Evolutionary conservation across 78 protist genomes (phyloP).

Genomic region (Creolimax fragrantissima): DNA sequence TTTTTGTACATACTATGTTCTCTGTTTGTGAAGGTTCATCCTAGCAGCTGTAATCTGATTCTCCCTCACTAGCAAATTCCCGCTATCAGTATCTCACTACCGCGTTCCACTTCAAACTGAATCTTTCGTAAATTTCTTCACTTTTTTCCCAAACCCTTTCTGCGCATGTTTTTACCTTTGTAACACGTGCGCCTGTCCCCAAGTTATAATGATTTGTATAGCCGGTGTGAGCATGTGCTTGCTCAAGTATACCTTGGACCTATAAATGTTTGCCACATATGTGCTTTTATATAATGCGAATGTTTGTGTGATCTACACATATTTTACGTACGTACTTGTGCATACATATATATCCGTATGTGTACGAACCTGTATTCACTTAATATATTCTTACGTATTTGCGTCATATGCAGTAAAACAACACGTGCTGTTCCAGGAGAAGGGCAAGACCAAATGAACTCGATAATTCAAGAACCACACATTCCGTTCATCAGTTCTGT

Average conservation of each 20-base stretch:
- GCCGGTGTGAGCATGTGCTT: too few relatives aligned
- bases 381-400: background rate
- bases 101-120: background rate
- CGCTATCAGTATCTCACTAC: background rate
- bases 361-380: background rate
- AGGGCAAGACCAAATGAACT: background rate
- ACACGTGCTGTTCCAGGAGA: background rate
- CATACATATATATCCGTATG: background rate
- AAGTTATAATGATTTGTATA: too few relatives aligned
- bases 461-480: background rate
- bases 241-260: too few relatives aligned
- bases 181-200: too few relatives aligned
- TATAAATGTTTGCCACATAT: too few relatives aligned
- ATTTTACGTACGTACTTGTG: background rate
- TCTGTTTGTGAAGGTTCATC: background rate
- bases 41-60: background rate
- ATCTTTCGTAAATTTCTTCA: background rate
- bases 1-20: background rate
- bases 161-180: too few relatives aligned
- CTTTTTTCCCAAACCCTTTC: too few relatives aligned
- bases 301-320: too few relatives aligned
- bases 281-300: too few relatives aligned
- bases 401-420: background rate
- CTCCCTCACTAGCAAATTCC: background rate
- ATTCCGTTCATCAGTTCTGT: too few relatives aligned